These are phyloP conservation scores for Aspergillus quadricinctus DNA, from an alignment of 2,329 filamentous ascomycete species.

Conservation along the genomic window DNA sequence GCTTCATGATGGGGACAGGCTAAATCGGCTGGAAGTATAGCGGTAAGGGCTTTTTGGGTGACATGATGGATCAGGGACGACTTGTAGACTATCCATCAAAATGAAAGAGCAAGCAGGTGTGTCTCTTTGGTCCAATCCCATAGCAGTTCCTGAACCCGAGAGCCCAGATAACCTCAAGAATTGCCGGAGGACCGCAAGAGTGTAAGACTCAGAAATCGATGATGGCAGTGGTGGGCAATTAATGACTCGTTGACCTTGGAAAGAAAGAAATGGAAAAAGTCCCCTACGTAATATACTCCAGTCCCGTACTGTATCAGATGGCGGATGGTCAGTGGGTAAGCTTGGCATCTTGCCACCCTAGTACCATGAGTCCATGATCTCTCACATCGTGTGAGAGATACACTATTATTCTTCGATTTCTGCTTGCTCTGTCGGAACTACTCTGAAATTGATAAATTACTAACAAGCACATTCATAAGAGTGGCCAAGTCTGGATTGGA, in stretches of 20 bases:
- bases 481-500: not conserved
- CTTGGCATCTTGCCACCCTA: not conserved
- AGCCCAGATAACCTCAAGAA: not conserved
- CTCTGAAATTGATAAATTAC: not conserved
- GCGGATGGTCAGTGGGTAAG: not conserved
- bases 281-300: constrained; percentile 12
- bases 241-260: constrained; percentile 6
- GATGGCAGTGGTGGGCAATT: not conserved
- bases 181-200: not conserved
- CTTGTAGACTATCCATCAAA: not conserved
- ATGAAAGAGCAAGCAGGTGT: not conserved
- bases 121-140: not conserved
- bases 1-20: constrained; percentile 1
- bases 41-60: not conserved
- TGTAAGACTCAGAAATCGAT: not conserved
- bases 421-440: not conserved
- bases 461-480: not conserved
- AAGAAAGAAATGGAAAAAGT: constrained; percentile 7
- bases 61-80: not conserved
- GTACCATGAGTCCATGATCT: not conserved
- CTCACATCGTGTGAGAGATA: not conserved
- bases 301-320: not conserved
- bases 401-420: not conserved
- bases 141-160: not conserved
- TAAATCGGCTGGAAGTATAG: not conserved